Evolutionary conservation across 148 eudicot species (phyloP).

Genomic region (Chenopodium suecicum): DNA sequence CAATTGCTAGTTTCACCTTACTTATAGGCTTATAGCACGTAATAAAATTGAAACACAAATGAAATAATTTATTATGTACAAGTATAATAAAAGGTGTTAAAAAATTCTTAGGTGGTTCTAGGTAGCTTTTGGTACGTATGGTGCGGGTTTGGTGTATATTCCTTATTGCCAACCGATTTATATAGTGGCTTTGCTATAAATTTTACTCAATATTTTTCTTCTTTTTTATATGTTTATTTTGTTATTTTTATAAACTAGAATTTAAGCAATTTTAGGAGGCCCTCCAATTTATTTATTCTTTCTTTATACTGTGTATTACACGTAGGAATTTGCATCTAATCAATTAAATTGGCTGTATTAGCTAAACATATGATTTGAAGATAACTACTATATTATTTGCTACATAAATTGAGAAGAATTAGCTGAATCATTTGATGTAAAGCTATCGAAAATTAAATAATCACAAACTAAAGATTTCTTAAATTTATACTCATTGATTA

Average conservation of each 20-base stretch:
- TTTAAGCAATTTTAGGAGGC: background rate
- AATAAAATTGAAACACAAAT: too few relatives aligned
- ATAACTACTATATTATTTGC: background rate
- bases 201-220: too few relatives aligned
- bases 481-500: too few relatives aligned
- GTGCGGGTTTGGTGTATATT: constrained; percentile 10
- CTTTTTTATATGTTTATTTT: too few relatives aligned
- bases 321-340: background rate
- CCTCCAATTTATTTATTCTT: background rate
- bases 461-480: too few relatives aligned
- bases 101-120: background rate
- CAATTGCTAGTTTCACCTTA: too few relatives aligned
- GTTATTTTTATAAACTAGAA: background rate
- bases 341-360: constrained; percentile 12
- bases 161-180: background rate
- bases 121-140: background rate
- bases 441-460: too few relatives aligned
- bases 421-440: too few relatives aligned
- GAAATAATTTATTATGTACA: too few relatives aligned
- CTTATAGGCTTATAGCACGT: too few relatives aligned
- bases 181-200: background rate
- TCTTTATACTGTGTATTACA: background rate
- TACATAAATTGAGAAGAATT: background rate
- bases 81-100: too few relatives aligned
- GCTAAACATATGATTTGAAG: background rate